Conservation (phyloP, 495 filamentous ascomycete genomes). For the Polyplosphaeria fusca region DNA sequence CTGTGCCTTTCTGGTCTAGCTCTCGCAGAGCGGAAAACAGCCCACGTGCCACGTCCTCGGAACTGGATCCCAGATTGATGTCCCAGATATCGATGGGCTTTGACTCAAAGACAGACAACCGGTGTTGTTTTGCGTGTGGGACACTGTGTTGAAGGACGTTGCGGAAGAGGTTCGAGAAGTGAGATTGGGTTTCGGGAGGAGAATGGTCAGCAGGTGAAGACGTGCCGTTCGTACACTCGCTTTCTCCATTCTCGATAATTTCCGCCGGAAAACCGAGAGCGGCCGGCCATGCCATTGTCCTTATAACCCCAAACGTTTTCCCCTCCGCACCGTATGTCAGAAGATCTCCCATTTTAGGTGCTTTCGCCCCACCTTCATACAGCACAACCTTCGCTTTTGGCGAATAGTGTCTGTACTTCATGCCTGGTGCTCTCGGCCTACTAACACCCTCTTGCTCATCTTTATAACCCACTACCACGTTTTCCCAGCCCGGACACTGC, state of each 20-base stretch:
- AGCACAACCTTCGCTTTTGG: constrained; percentile 84
- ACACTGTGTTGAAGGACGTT: constrained; percentile 20
- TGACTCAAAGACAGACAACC: background rate
- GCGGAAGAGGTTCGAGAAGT: constrained; percentile 19
- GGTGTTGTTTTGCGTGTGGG: constrained; percentile 17
- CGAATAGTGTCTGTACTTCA: constrained; percentile 99
- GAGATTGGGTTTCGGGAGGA: background rate
- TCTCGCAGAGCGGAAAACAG: constrained; percentile 84
- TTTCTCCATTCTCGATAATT: background rate
- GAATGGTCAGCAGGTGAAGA: background rate
- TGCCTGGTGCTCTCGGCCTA: constrained; percentile 80
- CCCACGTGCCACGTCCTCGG: constrained; percentile 72
- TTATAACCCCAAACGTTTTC: constrained; percentile 40
- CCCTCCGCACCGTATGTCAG: constrained; percentile 29
- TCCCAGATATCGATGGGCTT: constrained; percentile 40
- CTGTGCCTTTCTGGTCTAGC: constrained; percentile 72
- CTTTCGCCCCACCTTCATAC: constrained; percentile 56
- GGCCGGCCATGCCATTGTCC: constrained; percentile 40
- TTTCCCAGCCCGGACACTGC: constrained; percentile 74
- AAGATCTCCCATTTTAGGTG: constrained; percentile 37
- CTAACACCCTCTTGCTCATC: constrained; percentile 57
- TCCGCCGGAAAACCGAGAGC: constrained; percentile 9
- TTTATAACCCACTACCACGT: constrained; percentile 68
- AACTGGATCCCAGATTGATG: constrained; percentile 63
- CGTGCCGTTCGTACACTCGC: background rate